These are phyloP conservation scores for Pouteria campechiana DNA, from an alignment of 179 eudicot species.

Conservation along the genomic window DNA sequence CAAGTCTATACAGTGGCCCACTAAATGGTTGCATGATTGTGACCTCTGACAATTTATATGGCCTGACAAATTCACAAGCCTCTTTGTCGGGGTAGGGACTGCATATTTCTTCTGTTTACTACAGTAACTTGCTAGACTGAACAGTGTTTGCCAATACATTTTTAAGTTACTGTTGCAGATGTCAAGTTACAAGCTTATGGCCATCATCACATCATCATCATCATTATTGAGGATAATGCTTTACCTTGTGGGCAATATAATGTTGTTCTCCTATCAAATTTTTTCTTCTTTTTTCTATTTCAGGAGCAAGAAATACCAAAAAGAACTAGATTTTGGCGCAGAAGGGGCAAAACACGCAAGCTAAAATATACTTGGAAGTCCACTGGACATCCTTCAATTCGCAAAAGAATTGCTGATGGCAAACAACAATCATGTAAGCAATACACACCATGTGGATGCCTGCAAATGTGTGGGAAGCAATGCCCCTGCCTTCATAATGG, in stretches of 20 bases:
- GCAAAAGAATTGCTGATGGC: constrained; percentile 73
- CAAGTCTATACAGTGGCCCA: too few species aligned
- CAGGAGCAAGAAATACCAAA: constrained; percentile 46
- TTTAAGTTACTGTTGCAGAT: too few species aligned
- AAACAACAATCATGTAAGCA: constrained; percentile 51
- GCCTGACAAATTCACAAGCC: neutral
- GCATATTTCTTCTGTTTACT: too few species aligned
- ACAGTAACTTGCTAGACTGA: too few species aligned
- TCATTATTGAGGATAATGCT: too few species aligned
- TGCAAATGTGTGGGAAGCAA: constrained; percentile 71
- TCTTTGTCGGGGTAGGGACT: too few species aligned
- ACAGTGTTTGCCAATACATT: too few species aligned
- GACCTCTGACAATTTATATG: constrained; percentile 1
- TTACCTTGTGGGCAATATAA: too few species aligned
- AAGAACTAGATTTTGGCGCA: constrained; percentile 60
- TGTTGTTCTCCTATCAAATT: too few species aligned
- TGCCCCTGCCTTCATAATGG: constrained; percentile 72
- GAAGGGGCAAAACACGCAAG: constrained; percentile 68
- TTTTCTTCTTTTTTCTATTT: neutral
- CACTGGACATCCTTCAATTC: constrained; percentile 73
- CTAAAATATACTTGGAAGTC: constrained; percentile 77
- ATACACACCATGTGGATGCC: constrained; percentile 76
- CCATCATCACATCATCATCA: too few species aligned
- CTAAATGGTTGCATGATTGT: too few species aligned
- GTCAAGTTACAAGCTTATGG: too few species aligned